Conservation (phyloP, 495 filamentous ascomycete species). For the Podospora sp. region DNA sequence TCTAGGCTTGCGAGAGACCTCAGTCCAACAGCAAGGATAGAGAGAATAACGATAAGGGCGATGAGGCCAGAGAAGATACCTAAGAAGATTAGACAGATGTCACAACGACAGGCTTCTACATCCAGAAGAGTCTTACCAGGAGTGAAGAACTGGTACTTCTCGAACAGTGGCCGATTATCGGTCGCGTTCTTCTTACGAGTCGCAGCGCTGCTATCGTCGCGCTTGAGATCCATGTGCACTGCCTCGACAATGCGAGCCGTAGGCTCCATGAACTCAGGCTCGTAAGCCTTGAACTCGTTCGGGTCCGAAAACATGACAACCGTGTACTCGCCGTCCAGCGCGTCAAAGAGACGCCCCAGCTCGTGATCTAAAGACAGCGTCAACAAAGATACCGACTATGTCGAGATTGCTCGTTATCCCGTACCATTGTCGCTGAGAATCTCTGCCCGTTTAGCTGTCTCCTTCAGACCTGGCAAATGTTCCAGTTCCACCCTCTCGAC, state of each 20-base stretch:
- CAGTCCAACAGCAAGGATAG: constrained; percentile 77
- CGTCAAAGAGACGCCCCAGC: constrained; percentile 41
- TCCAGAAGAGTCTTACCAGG: constrained; percentile 52
- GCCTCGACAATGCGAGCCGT: constrained; percentile 21
- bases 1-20: constrained; percentile 75
- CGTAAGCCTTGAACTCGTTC: constrained; percentile 47
- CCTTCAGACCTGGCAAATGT: constrained; percentile 48
- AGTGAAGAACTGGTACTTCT: constrained; percentile 88
- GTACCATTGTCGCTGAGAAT: constrained; percentile 66
- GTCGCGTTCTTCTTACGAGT: constrained; percentile 27
- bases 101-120: too few species aligned
- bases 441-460: constrained; percentile 49
- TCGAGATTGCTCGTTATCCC: neutral
- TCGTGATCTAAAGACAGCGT: constrained; percentile 39
- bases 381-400: neutral
- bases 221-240: constrained; percentile 52
- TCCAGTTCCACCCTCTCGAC: constrained; percentile 55
- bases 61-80: constrained; percentile 80
- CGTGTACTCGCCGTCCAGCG: constrained; percentile 45
- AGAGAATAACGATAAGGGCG: constrained; percentile 61
- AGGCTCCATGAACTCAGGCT: constrained; percentile 46
- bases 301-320: constrained; percentile 48
- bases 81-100: constrained; percentile 12
- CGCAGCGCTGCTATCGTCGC: constrained; percentile 25
- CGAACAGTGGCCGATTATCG: constrained; percentile 67